Evolutionary conservation across 2,329 filamentous ascomycete species (phyloP).

Genomic region (Colletotrichum godetiae): DNA sequence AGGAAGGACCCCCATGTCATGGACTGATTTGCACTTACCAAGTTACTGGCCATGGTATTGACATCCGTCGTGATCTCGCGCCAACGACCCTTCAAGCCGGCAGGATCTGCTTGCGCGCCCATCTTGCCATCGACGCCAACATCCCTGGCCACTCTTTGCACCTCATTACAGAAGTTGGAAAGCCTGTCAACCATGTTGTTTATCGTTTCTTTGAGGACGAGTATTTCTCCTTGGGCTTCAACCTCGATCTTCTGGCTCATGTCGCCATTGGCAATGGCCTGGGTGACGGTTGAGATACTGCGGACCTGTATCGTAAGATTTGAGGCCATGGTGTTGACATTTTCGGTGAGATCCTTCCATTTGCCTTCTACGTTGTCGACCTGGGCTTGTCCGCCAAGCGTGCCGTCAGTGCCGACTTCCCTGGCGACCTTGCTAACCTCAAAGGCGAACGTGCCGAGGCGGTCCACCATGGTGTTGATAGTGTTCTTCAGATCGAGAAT

Average conservation of each 20-base stretch:
- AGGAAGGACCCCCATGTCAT: constrained; percentile 4
- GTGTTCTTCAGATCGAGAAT: constrained; percentile 96
- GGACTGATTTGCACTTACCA: constrained; percentile 53
- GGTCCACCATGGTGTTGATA: constrained; percentile 99
- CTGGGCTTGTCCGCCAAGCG: constrained; percentile 91
- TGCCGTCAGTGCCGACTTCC: constrained; percentile 96
- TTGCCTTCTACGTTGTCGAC: constrained; percentile 97
- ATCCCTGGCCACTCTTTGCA: constrained; percentile 95
- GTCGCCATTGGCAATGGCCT: constrained; percentile 94
- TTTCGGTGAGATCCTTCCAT: constrained; percentile 96
- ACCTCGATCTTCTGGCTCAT: constrained; percentile 97
- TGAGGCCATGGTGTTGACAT: constrained; percentile 82
- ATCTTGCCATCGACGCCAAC: constrained; percentile 98
- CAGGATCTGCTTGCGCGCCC: constrained; percentile 95
- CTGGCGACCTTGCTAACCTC: constrained; percentile 96
- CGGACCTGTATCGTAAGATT: constrained; percentile 81
- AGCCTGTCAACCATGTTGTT: constrained; percentile 98
- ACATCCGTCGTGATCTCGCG: constrained; percentile 98
- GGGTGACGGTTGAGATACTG: constrained; percentile 92
- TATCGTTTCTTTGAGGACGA: constrained; percentile 94
- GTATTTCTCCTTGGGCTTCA: constrained; percentile 93
- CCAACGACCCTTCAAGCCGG: constrained; percentile 93
- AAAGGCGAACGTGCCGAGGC: constrained; percentile 93
- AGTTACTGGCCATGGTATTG: constrained; percentile 86
- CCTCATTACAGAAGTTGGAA: constrained; percentile 95